phyloP scores from a whole-genome alignment of 495 filamentous ascomycete genomes.

The Penicillium subrubescens region DNA sequence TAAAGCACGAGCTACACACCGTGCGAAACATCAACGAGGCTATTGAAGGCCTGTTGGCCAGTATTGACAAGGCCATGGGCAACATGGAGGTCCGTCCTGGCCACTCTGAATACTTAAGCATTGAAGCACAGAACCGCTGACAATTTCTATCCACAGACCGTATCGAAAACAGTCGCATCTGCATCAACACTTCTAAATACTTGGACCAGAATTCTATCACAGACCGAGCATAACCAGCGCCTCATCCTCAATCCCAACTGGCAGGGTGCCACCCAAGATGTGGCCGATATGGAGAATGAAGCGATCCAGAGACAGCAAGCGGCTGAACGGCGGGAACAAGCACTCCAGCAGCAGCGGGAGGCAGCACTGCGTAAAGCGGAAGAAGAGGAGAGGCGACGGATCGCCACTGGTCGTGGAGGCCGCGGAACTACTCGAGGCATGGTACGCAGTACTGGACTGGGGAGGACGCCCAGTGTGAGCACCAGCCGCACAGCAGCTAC shows the following conservation, averaged over 20 bases:
- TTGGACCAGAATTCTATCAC: slow-evolving; percentile 92
- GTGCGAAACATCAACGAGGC: slow-evolving; percentile 84
- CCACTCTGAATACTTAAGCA: neutral
- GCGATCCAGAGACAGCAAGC: slow-evolving; percentile 67
- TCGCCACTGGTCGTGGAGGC: slow-evolving; percentile 49
- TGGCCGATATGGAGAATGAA: slow-evolving; percentile 81
- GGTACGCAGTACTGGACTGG: slow-evolving; percentile 51
- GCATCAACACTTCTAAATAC: slow-evolving; percentile 94
- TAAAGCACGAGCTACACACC: slow-evolving; percentile 77
- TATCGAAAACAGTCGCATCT: slow-evolving; percentile 79
- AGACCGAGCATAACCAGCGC: slow-evolving; percentile 96
- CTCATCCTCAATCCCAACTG: slow-evolving; percentile 85
- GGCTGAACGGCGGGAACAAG: slow-evolving; percentile 69
- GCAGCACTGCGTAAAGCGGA: slow-evolving; percentile 69
- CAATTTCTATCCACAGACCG: slow-evolving; percentile 57
- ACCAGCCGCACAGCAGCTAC: slow-evolving; percentile 34
- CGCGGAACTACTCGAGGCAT: slow-evolving; percentile 49
- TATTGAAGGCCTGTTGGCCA: slow-evolving; percentile 80
- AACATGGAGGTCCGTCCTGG: slow-evolving; percentile 79
- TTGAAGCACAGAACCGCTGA: slow-evolving; percentile 2
- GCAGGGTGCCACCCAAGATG: slow-evolving; percentile 85
- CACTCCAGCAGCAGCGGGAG: slow-evolving; percentile 74
- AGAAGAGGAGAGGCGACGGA: slow-evolving; percentile 65
- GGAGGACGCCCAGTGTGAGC: slow-evolving; percentile 43
- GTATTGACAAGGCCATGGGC: slow-evolving; percentile 75